These are phyloP conservation scores for Apiotrichum brassicae DNA, from an alignment of 1,284 basidiomycete species.

Conservation along the genomic window DNA sequence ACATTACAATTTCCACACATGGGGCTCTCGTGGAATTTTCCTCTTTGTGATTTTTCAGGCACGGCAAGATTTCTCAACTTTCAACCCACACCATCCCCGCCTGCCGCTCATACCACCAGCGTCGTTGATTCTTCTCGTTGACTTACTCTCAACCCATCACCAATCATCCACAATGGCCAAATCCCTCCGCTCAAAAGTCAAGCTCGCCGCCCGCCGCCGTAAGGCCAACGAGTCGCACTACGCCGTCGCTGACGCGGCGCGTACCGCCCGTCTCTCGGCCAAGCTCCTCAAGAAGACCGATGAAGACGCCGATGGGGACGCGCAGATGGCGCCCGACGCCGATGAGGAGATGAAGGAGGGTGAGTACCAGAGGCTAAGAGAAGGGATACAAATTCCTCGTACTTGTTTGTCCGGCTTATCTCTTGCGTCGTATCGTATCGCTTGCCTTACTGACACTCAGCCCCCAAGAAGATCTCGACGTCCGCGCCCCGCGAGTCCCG, in stretches of 20 bases:
- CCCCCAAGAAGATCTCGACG: slow-evolving; percentile 43
- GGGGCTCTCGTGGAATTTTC: too few species aligned
- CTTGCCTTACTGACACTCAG: not conserved
- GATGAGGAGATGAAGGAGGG: slow-evolving; percentile 18
- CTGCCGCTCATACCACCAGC: too few species aligned
- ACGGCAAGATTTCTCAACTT: slow-evolving; percentile 5
- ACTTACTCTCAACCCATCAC: not conserved
- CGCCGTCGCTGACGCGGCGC: slow-evolving; percentile 74
- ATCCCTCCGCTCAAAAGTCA: slow-evolving; percentile 81
- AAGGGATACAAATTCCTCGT: too few species aligned
- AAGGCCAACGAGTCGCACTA: slow-evolving; percentile 80
- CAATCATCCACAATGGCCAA: slow-evolving; percentile 66
- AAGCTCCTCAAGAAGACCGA: slow-evolving; percentile 62
- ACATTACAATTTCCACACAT: too few species aligned
- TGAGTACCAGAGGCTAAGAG: slow-evolving; percentile 2
- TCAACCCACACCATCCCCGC: too few species aligned
- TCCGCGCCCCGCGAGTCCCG: slow-evolving; percentile 40
- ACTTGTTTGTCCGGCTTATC: too few species aligned
- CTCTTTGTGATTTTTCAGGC: too few species aligned
- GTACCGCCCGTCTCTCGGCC: slow-evolving; percentile 66
- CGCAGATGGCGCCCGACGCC: slow-evolving; percentile 13
- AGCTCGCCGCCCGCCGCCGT: slow-evolving; percentile 73
- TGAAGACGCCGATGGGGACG: slow-evolving; percentile 52
- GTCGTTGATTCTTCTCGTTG: not conserved
- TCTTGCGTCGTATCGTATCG: too few species aligned